Conservation (phyloP, 176 grass and related monocot genomes). For the Puya raimondii region DNA sequence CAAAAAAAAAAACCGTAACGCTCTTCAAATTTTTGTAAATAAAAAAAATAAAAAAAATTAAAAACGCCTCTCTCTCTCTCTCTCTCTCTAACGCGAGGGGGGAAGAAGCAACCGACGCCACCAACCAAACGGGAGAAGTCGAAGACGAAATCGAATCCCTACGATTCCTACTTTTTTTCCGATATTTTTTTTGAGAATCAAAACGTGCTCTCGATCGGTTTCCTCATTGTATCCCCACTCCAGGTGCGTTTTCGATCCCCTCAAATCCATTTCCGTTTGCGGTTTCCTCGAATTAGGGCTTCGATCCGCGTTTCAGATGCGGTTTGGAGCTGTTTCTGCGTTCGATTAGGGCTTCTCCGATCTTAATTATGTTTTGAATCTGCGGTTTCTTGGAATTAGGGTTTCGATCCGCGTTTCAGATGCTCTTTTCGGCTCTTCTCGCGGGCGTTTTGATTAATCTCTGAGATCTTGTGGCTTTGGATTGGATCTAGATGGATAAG, state of each 20-base stretch:
- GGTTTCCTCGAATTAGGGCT: too few relatives aligned
- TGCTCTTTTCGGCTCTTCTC: not conserved
- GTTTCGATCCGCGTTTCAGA: not conserved
- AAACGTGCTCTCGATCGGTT: not conserved
- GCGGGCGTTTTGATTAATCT: not conserved
- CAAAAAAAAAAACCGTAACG: too few relatives aligned
- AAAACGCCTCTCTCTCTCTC: not conserved
- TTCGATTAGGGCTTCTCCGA: too few relatives aligned
- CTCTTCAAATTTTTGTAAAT: too few relatives aligned
- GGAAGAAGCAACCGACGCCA: not conserved
- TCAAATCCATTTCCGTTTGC: too few relatives aligned
- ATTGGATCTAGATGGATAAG: conserved; percentile 33
- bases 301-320: too few relatives aligned
- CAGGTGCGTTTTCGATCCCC: not conserved
- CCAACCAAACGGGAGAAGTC: not conserved
- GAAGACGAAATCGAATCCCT: not conserved
- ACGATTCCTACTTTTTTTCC: too few relatives aligned
- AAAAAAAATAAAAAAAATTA: not conserved
- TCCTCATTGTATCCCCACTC: not conserved
- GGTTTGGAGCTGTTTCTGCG: too few relatives aligned
- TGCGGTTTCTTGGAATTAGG: not conserved
- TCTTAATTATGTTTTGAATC: too few relatives aligned
- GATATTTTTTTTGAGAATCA: too few relatives aligned
- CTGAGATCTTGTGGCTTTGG: conserved; percentile 9
- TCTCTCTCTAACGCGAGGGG: not conserved